These are phyloP conservation scores for Peronospora destructor DNA, from an alignment of 352 stramenopile species.

Conservation along the genomic window DNA sequence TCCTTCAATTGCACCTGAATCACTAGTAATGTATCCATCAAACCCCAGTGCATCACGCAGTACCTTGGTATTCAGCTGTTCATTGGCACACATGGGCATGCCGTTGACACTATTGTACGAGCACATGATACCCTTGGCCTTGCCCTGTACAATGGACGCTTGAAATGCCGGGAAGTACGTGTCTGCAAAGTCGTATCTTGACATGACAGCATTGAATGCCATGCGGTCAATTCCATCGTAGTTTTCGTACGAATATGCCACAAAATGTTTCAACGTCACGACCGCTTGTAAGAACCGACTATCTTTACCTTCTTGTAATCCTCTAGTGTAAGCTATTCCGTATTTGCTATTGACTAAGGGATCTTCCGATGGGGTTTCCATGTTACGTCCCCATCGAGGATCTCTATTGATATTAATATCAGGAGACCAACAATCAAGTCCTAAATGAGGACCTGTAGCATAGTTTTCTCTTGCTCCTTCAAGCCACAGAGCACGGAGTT, in stretches of 20 bases:
- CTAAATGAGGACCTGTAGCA: conserved; percentile 47
- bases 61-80: conserved; percentile 56
- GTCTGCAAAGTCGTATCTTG: conserved; percentile 87
- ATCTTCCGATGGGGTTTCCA: conserved; percentile 92
- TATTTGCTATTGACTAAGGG: conserved; percentile 89
- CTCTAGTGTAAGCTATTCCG: conserved; percentile 83
- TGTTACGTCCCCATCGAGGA: conserved; percentile 90
- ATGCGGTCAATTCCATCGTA: conserved; percentile 69
- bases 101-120: conserved; percentile 95
- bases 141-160: conserved; percentile 69
- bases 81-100: conserved; percentile 89
- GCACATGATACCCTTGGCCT: conserved; percentile 91
- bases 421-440: conserved; percentile 90
- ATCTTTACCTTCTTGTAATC: conserved; percentile 79
- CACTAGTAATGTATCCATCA: conserved; percentile 93
- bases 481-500: conserved; percentile 72
- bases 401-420: conserved; percentile 95
- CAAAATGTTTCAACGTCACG: conserved; percentile 92
- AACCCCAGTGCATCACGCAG: conserved; percentile 80
- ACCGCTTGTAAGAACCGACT: conserved; percentile 68
- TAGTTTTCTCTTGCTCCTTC: conserved; percentile 74
- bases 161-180: conserved; percentile 89
- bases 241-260: conserved; percentile 86
- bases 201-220: conserved; percentile 87
- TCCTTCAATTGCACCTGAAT: conserved; percentile 88